Evolutionary conservation across 2,329 filamentous ascomycete species (phyloP), one percentile per base, ranked within the genome.

Genomic region (Phialocephala sp.): DNA sequence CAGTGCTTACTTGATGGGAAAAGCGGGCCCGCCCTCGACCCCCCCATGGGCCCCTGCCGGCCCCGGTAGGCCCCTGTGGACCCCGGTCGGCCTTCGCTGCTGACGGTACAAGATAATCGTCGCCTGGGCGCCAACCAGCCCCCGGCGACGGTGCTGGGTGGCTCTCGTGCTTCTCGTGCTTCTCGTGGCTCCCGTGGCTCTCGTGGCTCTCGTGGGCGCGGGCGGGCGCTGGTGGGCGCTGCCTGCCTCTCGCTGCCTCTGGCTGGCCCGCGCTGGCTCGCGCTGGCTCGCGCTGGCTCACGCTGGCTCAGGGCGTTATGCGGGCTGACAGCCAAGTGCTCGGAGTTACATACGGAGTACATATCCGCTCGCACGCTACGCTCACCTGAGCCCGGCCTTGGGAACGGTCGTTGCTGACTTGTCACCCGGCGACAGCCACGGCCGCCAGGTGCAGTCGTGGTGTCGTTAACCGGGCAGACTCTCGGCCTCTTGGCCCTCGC

Each of bases 291-390:
- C 47, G 27, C 2, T 52, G 32, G 59, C 50, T 54, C 47, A 18
- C 50, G 35, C 32, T 54, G 50, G 50, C 50, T 32, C 59, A 64
- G 52, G 60, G 45, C 32, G 47, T 63, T 20, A 66, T 71, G 67
- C 66, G 56, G 60, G 67, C 69, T 71, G 69, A 71, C 69, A 61
- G 64, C 60, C 62, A 62, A 63, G 47, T 56, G 27, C 59, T 66
- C 64, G 64, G 64, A 66, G 47, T 66, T 62, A 59, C 57, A 52
- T 54, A 45, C 37, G 41, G 24, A 35, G 15, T 62, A 66, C 64
- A 66, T 66, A 60, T 60, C 32, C 54, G 37, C 47, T 22, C 12
- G 43, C 39, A 36, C 27, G 59, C 27, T 32, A 32, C 27, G 27
- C 27, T 32, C 27, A 32, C 27, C 27, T 32, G 27, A 32, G 27